phyloP scores from a whole-genome alignment of 2,329 filamentous ascomycete genomes.

The Aureobasidium zeae region DNA sequence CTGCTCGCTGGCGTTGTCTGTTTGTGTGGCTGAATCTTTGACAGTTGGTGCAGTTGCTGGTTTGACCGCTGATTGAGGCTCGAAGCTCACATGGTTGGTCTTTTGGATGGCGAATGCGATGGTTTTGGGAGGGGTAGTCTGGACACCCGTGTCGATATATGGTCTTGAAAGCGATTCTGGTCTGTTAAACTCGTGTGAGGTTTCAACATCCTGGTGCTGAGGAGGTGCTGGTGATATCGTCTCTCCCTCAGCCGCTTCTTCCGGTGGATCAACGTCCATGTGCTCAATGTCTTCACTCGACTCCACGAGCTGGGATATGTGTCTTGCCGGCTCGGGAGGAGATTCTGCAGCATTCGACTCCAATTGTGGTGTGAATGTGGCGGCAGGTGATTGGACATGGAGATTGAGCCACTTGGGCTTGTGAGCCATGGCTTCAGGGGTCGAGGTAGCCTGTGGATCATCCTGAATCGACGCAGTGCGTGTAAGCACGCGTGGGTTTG shows the following conservation, averaged over 20 bases:
- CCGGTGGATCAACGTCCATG: background rate
- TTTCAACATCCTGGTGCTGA: background rate
- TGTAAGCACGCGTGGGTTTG: too few species aligned
- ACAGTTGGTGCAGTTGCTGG: too few species aligned
- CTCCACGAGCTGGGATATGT: too few species aligned
- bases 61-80: background rate
- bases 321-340: too few species aligned
- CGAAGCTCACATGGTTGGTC: background rate
- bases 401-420: too few species aligned
- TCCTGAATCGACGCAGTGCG: too few species aligned
- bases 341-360: too few species aligned
- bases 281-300: too few species aligned
- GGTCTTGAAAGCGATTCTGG: background rate
- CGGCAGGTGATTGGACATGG: too few species aligned
- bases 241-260: background rate
- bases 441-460: too few species aligned
- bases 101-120: background rate
- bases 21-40: background rate
- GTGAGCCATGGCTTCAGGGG: too few species aligned
- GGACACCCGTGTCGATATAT: background rate
- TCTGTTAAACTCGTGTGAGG: background rate
- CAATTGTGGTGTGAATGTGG: too few species aligned
- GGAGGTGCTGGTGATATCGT: background rate
- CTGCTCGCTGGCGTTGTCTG: background rate
- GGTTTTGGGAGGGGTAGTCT: background rate